Base-by-base conservation (phyloP, 352 stramenopile genomes). In the Pythium apleroticum region DNA sequence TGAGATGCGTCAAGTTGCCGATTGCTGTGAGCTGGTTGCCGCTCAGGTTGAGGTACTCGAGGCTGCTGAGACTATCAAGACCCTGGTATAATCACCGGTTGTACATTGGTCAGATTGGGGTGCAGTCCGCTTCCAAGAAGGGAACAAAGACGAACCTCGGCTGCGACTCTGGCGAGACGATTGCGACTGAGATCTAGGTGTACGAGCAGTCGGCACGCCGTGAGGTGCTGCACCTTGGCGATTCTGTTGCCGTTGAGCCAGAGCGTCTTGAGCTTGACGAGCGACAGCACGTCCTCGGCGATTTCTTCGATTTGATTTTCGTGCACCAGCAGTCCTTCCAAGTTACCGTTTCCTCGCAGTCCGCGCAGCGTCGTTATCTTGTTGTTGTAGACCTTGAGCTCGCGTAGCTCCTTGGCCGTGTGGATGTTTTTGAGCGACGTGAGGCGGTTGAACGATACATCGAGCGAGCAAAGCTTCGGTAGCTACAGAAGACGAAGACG, bases 361-460 rank as follows among this genome's bases (percentile, higher is more conserved):
- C 80, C 78, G 19, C 69, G 67, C 0, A 78, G 81, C 19, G 72
- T 77, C 15, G 69, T 80, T 41, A 93, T 72, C n/a, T 71, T 79
- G 68, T 93, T 92, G 63, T 93, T 90, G 69, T 93, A 93, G n/a
- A 76, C 71, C 65, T 91, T 92, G 68, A 91, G 73, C 35, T 93
- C 85, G 0, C 79, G 77, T 19, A 92, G 57, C 39, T 91, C 81
- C 45, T 76, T 83, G 1, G 79, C 75, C 3, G 80, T 89, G n/a
- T 73, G 65, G 19, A 92, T 66, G 52, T 90, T 89, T 48, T 74
- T 65, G 12, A 92, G 70, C 27, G 68, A 74, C 31, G 66, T 77
- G 28, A 94, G 64, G 17, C 69, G 72, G 60, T 94, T 92, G 72
- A 94, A 94, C 7, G 84, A 94, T 35, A 94, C 71, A 53, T 94